Conservation (phyloP, 192 early-diverging fungal genomes). For the Entomortierella parvispora region DNA sequence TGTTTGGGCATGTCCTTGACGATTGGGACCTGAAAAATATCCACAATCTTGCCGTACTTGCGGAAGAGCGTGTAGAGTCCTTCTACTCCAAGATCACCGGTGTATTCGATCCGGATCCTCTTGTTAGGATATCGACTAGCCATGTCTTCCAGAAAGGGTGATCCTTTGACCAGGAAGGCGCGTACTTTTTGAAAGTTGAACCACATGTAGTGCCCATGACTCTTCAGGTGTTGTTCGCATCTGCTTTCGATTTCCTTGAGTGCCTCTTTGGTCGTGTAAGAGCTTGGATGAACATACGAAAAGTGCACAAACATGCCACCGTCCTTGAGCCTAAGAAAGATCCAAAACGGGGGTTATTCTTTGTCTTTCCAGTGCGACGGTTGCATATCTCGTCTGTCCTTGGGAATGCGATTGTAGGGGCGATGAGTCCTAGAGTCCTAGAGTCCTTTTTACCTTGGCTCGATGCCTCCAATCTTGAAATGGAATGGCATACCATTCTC, state of each 20-base stretch:
- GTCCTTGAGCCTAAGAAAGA: constrained; percentile 53
- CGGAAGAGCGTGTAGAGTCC: constrained; percentile 79
- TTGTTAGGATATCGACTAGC: constrained; percentile 61
- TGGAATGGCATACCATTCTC: constrained; percentile 59
- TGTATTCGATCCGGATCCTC: constrained; percentile 35
- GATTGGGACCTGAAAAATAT: constrained; percentile 71
- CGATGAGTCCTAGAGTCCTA: no score
- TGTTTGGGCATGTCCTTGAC: constrained; percentile 82
- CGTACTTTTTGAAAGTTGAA: constrained; percentile 72
- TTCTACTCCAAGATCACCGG: constrained; percentile 55
- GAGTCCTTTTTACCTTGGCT: constrained; percentile 67
- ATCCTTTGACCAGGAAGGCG: constrained; percentile 74
- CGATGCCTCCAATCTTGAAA: constrained; percentile 58
- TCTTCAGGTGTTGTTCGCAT: constrained; percentile 63
- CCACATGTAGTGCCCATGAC: constrained; percentile 67
- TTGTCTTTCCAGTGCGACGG: no score
- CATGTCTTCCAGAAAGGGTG: constrained; percentile 81
- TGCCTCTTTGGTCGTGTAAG: constrained; percentile 46
- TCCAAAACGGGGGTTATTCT: no score
- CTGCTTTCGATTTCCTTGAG: constrained; percentile 54
- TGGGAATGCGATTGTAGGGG: no score
- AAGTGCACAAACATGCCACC: constrained; percentile 68
- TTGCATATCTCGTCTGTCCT: no score
- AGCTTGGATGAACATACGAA: constrained; percentile 49
- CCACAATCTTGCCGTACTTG: constrained; percentile 82